Conservation (phyloP, 371 early-diverging fungal genomes). For the Synchytrium microbalum region DNA sequence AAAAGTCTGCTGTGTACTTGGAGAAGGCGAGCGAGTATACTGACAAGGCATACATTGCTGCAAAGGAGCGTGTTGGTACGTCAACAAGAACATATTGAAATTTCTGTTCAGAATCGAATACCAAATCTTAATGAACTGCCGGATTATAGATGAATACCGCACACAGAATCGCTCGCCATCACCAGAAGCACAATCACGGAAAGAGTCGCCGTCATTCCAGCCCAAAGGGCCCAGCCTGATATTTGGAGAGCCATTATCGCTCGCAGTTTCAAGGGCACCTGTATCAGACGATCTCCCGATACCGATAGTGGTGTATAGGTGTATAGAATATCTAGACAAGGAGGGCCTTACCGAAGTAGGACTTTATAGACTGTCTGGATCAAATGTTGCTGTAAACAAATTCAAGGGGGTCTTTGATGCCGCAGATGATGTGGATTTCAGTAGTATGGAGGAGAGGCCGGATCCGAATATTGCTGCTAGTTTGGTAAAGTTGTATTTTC, state of each 20-base stretch:
- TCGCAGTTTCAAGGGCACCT: neutral
- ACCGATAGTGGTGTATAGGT: conserved; percentile 25
- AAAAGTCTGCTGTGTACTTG: conserved; percentile 11
- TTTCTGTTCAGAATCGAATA: neutral
- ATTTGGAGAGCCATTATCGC: neutral
- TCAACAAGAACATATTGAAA: neutral
- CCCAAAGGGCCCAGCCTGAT: neutral
- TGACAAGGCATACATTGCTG: conserved; percentile 12
- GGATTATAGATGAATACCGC: conserved; percentile 5
- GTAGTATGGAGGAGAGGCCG: conserved; percentile 12
- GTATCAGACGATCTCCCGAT: conserved; percentile 12
- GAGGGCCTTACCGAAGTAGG: conserved; percentile 30
- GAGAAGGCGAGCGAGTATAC: conserved; percentile 14
- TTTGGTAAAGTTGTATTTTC: conserved; percentile 31
- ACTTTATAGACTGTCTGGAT: conserved; percentile 38
- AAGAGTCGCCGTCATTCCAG: neutral
- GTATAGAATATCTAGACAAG: conserved; percentile 28
- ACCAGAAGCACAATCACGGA: neutral
- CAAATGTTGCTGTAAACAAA: conserved; percentile 20
- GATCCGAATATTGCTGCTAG: conserved; percentile 35
- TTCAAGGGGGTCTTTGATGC: conserved; percentile 22
- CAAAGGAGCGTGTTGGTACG: neutral
- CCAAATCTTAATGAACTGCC: neutral
- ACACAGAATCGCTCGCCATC: conserved; percentile 4
- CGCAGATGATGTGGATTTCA: conserved; percentile 23